A percentile compares a stretch with the other conserved stretches of the same genome.
Evolutionary conservation across 306 rosid genomes (phyloP).

Genomic region (Herpetospermum pedunculosum): DNA sequence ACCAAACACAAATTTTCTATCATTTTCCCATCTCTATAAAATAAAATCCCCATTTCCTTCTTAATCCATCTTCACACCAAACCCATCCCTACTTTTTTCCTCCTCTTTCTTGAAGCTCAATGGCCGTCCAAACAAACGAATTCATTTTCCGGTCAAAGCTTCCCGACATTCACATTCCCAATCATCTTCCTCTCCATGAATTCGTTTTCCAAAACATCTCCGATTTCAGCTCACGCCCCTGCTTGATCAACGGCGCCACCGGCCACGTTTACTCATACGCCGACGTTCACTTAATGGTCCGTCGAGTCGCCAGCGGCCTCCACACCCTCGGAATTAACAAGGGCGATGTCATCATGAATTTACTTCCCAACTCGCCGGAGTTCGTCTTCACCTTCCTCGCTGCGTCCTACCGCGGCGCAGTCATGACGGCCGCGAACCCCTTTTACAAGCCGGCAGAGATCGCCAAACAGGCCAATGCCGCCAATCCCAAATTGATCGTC

Average conservation of each 20-base stretch:
- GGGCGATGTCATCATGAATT: slow-evolving; percentile 49
- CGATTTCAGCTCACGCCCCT: slow-evolving; percentile 31
- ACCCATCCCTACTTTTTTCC: not conserved
- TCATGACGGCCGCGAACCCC: slow-evolving; percentile 61
- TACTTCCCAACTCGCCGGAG: slow-evolving; percentile 64
- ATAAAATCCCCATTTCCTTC: not conserved
- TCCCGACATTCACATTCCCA: slow-evolving; percentile 64
- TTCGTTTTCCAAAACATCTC: slow-evolving; percentile 35
- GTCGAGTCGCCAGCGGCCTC: slow-evolving; percentile 39
- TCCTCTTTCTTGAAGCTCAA: not conserved
- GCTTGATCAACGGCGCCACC: slow-evolving; percentile 54
- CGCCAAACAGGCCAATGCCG: slow-evolving; percentile 53
- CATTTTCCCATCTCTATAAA: not conserved
- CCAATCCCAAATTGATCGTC: slow-evolving; percentile 33
- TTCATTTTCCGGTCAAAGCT: slow-evolving; percentile 58
- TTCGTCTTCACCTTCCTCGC: slow-evolving; percentile 54
- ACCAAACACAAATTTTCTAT: not conserved
- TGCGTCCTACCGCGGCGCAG: slow-evolving; percentile 45
- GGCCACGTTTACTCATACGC: slow-evolving; percentile 32
- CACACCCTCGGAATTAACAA: slow-evolving; percentile 29
- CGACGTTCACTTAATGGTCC: slow-evolving; percentile 36
- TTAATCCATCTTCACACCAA: not conserved
- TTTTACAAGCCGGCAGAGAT: slow-evolving; percentile 44
- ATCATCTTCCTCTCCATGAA: slow-evolving; percentile 51
- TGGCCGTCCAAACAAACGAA: slow-evolving; percentile 8